Percentiles rank a stretch among this genome's conserved stretches.
Evolutionary conservation across 1,284 basidiomycete species (phyloP).

Genomic region (Pseudomicrostroma phylloplanum): DNA sequence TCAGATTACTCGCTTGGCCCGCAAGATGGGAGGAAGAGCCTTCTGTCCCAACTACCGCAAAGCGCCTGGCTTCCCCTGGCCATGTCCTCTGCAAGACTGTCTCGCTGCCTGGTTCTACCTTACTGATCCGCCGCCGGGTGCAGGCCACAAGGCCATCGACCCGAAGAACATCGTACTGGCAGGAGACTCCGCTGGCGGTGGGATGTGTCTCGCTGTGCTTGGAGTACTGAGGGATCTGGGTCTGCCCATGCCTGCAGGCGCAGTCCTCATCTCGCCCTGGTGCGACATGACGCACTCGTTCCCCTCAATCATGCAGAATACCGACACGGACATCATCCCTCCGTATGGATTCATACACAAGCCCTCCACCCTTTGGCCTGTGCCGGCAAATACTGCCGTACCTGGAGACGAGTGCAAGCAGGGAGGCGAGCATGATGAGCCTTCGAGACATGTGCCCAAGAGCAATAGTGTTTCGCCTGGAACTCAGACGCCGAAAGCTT

Average conservation of each 20-base stretch:
- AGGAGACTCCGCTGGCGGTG: constrained; percentile 92
- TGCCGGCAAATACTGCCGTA: constrained; percentile 15
- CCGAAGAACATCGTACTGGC: constrained; percentile 73
- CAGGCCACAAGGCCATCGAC: constrained; percentile 62
- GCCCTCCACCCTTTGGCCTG: constrained; percentile 46
- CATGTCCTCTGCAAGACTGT: constrained; percentile 82
- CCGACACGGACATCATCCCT: constrained; percentile 64
- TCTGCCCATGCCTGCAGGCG: constrained; percentile 73
- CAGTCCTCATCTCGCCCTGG: constrained; percentile 69
- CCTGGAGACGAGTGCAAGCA: constrained; percentile 2
- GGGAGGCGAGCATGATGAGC: background rate
- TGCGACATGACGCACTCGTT: constrained; percentile 92
- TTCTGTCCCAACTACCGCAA: constrained; percentile 51
- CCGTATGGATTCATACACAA: constrained; percentile 50
- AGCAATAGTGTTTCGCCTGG: background rate
- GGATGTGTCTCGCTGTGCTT: constrained; percentile 72
- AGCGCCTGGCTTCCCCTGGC: constrained; percentile 64
- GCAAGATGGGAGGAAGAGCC: constrained; percentile 52
- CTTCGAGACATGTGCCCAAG: background rate
- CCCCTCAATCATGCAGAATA: constrained; percentile 78
- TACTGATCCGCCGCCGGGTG: constrained; percentile 65
- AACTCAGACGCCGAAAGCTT: too few relatives aligned
- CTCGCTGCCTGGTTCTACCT: constrained; percentile 74
- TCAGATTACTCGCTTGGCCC: constrained; percentile 51
- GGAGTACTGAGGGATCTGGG: constrained; percentile 84